These are phyloP conservation scores for Myxozyma neotropica DNA, from an alignment of 805 yeast species.

Conservation along the genomic window DNA sequence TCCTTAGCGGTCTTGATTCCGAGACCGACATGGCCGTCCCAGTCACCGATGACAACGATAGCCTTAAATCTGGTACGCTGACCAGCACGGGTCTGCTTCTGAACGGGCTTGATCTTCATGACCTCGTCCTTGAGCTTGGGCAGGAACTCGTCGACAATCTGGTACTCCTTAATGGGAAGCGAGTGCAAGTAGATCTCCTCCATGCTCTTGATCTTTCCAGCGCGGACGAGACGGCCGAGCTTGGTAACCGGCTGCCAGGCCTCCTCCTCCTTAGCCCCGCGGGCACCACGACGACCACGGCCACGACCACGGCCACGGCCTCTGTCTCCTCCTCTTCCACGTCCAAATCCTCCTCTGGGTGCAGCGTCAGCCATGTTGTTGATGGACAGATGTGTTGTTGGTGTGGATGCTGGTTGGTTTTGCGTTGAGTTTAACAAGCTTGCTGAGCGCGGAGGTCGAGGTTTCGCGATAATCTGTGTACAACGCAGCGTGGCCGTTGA, in stretches of 20 bases:
- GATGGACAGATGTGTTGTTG: slow-evolving; percentile 5
- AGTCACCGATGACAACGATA: slow-evolving; percentile 98
- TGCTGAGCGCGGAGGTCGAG: neutral
- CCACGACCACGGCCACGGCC: slow-evolving; percentile 54
- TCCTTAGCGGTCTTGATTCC: slow-evolving; percentile 99
- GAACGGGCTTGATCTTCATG: slow-evolving; percentile 99
- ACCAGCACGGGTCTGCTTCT: slow-evolving; percentile 99
- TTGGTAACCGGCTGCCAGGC: slow-evolving; percentile 99
- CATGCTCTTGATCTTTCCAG: slow-evolving; percentile 93
- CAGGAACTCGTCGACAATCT: slow-evolving; percentile 93
- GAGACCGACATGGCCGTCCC: slow-evolving; percentile 99
- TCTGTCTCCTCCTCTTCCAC: slow-evolving; percentile 57
- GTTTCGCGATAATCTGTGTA: no score
- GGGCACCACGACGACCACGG: slow-evolving; percentile 68
- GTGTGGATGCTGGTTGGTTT: neutral
- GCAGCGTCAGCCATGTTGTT: slow-evolving; percentile 41
- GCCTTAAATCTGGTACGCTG: slow-evolving; percentile 99
- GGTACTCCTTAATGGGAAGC: slow-evolving; percentile 99
- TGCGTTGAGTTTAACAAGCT: neutral
- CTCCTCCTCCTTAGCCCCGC: slow-evolving; percentile 87
- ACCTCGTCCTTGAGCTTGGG: slow-evolving; percentile 98
- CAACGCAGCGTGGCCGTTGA: no score
- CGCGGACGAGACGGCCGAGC: slow-evolving; percentile 99
- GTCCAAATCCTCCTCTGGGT: slow-evolving; percentile 47
- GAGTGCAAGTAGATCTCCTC: slow-evolving; percentile 99